Evolutionary conservation across 169 alveolate species (phyloP).

Genomic region (Perkinsus marinus): DNA sequence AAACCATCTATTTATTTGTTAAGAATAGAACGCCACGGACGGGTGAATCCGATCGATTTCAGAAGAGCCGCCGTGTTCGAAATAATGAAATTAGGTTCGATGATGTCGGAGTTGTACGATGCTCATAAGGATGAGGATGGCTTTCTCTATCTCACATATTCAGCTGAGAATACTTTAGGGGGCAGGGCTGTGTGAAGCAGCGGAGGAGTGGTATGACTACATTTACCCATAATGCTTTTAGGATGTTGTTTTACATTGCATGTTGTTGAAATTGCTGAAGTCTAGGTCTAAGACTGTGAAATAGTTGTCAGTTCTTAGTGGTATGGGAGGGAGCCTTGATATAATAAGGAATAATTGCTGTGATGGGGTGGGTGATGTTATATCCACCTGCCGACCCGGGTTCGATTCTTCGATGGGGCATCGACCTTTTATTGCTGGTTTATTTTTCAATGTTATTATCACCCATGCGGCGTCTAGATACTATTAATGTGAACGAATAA

Average conservation of each 20-base stretch:
- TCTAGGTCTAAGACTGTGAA: no score
- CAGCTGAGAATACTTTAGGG: constrained; percentile 54
- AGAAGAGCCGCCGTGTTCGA: no score
- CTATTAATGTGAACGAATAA: neutral
- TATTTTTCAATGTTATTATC: neutral
- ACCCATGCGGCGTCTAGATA: neutral
- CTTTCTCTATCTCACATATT: constrained; percentile 47
- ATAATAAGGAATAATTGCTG: no score
- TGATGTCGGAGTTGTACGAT: constrained; percentile 49
- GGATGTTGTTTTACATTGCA: neutral
- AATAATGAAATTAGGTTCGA: no score
- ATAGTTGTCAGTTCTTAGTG: no score
- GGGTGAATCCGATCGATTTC: no score
- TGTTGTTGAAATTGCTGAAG: no score
- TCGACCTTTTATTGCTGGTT: neutral
- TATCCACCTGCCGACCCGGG: neutral
- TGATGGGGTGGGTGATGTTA: neutral
- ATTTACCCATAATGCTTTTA: neutral
- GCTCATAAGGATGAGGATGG: constrained; percentile 53
- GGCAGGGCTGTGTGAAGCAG: neutral
- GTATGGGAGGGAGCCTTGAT: neutral
- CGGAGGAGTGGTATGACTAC: neutral
- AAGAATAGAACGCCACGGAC: constrained; percentile 45
- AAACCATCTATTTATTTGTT: constrained; percentile 41
- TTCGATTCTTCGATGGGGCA: neutral